Percentiles rank a stretch among this genome's conserved stretches.
Conservation (phyloP, 805 yeast species). For the Candida morakotiae region DNA sequence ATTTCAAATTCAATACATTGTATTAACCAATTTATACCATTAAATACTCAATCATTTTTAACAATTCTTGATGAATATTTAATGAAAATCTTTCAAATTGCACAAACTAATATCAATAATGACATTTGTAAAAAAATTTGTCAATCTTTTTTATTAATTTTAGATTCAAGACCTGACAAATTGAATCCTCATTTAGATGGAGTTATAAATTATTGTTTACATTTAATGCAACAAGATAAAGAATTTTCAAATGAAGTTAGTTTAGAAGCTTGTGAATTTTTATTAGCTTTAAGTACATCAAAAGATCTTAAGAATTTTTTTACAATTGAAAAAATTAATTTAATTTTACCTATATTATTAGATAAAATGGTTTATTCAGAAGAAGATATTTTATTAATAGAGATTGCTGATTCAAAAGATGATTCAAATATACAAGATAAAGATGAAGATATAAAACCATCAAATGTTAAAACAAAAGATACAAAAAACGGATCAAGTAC, state of each 20-base stretch:
- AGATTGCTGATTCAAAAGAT: slow-evolving; percentile 64
- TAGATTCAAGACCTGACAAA: slow-evolving; percentile 79
- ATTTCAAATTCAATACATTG: slow-evolving; percentile 65
- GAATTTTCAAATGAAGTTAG: slow-evolving; percentile 65
- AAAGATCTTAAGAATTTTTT: slow-evolving; percentile 35
- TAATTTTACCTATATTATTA: slow-evolving; percentile 73
- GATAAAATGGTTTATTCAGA: slow-evolving; percentile 86
- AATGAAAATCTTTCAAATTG: slow-evolving; percentile 61
- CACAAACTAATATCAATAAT: slow-evolving; percentile 48
- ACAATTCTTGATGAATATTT: slow-evolving; percentile 65
- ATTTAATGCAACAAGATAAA: slow-evolving; percentile 53
- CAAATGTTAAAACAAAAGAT: slow-evolving; percentile 61
- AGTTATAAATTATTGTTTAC: slow-evolving; percentile 79
- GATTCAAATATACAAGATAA: slow-evolving; percentile 76
- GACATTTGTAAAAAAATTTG: slow-evolving; percentile 73
- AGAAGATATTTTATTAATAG: slow-evolving; percentile 65
- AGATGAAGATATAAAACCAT: slow-evolving; percentile 85
- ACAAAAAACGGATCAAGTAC: slow-evolving; percentile 16
- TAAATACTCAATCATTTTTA: slow-evolving; percentile 62
- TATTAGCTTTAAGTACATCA: slow-evolving; percentile 71
- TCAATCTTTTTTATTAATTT: slow-evolving; percentile 62
- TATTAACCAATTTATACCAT: slow-evolving; percentile 68
- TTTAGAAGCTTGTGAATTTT: slow-evolving; percentile 89
- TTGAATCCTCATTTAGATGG: slow-evolving; percentile 78
- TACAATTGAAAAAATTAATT: slow-evolving; percentile 53